Evolutionary conservation across 352 stramenopile species (phyloP).

Genomic region (Globisporangium carolinianum): DNA sequence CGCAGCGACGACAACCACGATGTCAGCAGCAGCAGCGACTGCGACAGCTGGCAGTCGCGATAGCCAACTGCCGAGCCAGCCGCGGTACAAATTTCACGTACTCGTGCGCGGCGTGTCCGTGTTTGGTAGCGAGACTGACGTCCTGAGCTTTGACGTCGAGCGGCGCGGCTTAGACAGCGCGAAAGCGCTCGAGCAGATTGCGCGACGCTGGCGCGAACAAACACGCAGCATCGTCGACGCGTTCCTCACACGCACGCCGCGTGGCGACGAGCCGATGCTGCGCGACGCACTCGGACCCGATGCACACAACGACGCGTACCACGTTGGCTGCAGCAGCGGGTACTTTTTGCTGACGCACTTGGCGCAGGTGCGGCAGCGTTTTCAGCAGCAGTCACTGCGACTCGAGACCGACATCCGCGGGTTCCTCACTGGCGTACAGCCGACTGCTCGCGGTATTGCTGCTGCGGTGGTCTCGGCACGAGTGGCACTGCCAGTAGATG

Average conservation of each 20-base stretch:
- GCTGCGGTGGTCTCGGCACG: background rate
- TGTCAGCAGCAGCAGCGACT: background rate
- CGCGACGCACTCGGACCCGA: constrained; percentile 24
- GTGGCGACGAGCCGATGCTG: constrained; percentile 51
- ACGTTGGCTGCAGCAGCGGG: constrained; percentile 27
- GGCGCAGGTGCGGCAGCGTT: constrained; percentile 12
- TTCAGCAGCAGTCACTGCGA: constrained; percentile 19
- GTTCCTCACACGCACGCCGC: constrained; percentile 16
- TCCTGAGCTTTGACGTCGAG: constrained; percentile 13
- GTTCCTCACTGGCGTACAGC: constrained; percentile 37
- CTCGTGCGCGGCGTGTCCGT: constrained; percentile 5
- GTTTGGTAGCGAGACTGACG: background rate
- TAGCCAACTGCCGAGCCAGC: background rate
- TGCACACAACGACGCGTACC: constrained; percentile 12
- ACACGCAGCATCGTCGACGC: constrained; percentile 2
- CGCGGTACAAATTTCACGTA: constrained; percentile 7
- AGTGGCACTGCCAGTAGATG: background rate
- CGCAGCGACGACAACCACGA: background rate
- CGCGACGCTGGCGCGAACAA: background rate
- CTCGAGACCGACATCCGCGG: constrained; percentile 42
- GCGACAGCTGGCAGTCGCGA: background rate
- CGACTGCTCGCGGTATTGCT: constrained; percentile 13
- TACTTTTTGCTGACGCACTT: constrained; percentile 36
- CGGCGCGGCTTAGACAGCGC: background rate
- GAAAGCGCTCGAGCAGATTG: constrained; percentile 1